Evolutionary conservation across 164 flowering plant genomes (phyloP).

Genomic region (Hamamelis virginiana): DNA sequence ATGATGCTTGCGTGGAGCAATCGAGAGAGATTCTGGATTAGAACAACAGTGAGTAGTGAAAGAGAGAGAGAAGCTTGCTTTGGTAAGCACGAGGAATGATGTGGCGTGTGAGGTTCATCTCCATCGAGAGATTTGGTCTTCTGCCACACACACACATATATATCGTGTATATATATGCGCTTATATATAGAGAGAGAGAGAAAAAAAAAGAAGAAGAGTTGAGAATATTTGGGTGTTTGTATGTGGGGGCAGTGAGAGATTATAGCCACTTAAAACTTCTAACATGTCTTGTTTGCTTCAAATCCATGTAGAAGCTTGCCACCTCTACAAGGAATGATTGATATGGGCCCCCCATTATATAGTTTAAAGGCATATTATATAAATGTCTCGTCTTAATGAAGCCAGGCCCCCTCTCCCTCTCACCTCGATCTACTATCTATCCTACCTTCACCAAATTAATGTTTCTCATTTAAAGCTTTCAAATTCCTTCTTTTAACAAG

Average conservation of each 20-base stretch:
- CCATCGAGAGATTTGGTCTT: conserved; percentile 20
- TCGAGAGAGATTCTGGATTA: conserved; percentile 22
- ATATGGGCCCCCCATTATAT: conserved; percentile 15
- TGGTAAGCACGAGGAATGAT: conserved; percentile 36
- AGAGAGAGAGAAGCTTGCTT: background rate
- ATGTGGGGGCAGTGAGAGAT: conserved; percentile 18
- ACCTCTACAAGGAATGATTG: conserved; percentile 11
- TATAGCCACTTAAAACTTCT: conserved; percentile 20
- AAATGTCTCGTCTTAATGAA: no score
- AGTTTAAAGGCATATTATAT: no score
- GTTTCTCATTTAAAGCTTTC: no score
- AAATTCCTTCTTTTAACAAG: no score
- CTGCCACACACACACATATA: background rate
- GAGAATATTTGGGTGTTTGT: conserved; percentile 11
- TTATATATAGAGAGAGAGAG: background rate
- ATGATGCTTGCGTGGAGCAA: conserved; percentile 39
- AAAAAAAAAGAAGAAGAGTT: no score
- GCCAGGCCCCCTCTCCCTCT: no score
- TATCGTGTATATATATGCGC: no score
- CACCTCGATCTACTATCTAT: no score
- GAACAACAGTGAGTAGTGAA: background rate
- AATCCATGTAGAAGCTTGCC: background rate
- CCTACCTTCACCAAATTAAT: no score
- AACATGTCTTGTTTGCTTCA: conserved; percentile 27
- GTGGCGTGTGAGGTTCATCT: conserved; percentile 20